phyloP scores from a whole-genome alignment of 495 filamentous ascomycete species.

The Opeltia flavorubescens region DNA sequence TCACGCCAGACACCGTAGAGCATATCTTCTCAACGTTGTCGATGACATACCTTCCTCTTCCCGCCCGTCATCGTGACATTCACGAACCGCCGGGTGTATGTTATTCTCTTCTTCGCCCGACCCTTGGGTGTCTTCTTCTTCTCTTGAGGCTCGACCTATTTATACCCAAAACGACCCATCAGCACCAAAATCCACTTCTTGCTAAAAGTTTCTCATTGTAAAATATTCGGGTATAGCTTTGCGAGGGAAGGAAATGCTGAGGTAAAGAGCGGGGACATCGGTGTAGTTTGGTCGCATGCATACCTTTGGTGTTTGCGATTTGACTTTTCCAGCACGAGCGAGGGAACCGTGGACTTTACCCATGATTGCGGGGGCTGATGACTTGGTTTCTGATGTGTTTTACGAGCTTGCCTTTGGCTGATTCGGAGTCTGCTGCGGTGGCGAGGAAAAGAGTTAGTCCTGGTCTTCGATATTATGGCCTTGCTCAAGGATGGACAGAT shows the following conservation, averaged over 20 bases:
- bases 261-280: conserved; percentile 13
- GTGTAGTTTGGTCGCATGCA: conserved; percentile 14
- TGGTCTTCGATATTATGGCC: too few relatives aligned
- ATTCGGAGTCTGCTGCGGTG: neutral
- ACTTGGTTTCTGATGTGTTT: neutral
- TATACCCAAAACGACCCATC: conserved; percentile 17
- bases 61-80: conserved; percentile 98
- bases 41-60: conserved; percentile 79
- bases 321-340: conserved; percentile 95
- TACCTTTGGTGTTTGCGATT: conserved; percentile 86
- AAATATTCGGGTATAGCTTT: too few relatives aligned
- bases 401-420: neutral
- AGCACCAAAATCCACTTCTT: too few relatives aligned
- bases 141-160: conserved; percentile 75
- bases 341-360: conserved; percentile 87
- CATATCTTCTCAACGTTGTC: neutral
- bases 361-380: conserved; percentile 43
- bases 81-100: conserved; percentile 96
- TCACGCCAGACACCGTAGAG: neutral
- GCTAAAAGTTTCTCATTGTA: too few relatives aligned
- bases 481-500: too few relatives aligned
- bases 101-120: conserved; percentile 93
- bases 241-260: too few relatives aligned
- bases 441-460: too few relatives aligned
- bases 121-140: conserved; percentile 94